A percentile compares a stretch with the other conserved stretches of the same genome.
Evolutionary conservation across 208 protist species (phyloP).

Genomic region (Acanthamoeba triangularis): DNA sequence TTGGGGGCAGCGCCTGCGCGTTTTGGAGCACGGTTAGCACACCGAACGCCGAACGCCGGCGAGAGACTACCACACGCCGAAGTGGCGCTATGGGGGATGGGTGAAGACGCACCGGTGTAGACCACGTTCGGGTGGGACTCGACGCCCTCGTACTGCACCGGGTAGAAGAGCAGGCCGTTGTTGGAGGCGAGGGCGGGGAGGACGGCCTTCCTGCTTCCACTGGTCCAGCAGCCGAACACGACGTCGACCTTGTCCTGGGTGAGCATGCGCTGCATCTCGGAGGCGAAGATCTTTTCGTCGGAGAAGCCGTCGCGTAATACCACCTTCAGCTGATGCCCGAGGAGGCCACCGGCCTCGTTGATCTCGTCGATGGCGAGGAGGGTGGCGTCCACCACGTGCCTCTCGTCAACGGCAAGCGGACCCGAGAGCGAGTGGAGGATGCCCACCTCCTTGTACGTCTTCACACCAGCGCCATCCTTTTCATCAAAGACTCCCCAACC

Average conservation of each 20-base stretch:
- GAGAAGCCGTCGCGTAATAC: conserved; percentile 42
- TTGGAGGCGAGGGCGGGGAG: background rate
- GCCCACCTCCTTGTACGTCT: background rate
- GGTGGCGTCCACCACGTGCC: conserved; percentile 53
- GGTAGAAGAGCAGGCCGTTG: conserved; percentile 62
- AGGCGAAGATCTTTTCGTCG: conserved; percentile 26
- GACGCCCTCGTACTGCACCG: conserved; percentile 53
- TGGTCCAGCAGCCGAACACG: conserved; percentile 67
- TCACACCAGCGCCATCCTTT: too few species aligned
- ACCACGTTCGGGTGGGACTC: conserved; percentile 40
- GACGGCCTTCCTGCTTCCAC: conserved; percentile 42
- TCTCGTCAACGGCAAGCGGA: conserved; percentile 26
- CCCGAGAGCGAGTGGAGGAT: conserved; percentile 52
- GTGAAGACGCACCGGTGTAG: conserved; percentile 26
- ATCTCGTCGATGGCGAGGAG: conserved; percentile 61
- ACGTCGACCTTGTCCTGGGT: conserved; percentile 16
- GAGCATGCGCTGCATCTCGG: conserved; percentile 43
- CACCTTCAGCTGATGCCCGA: background rate
- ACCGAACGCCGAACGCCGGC: too few species aligned
- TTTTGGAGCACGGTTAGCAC: background rate
- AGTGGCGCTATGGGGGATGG: background rate
- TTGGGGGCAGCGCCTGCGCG: conserved; percentile 43
- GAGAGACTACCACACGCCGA: background rate
- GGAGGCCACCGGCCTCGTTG: conserved; percentile 24
- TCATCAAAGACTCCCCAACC: conserved; percentile 3